A percentile compares a stretch with the other conserved stretches of the same genome.
Evolutionary conservation across 805 yeast species (phyloP).

Genomic region (Cyberlindnera japonica): DNA sequence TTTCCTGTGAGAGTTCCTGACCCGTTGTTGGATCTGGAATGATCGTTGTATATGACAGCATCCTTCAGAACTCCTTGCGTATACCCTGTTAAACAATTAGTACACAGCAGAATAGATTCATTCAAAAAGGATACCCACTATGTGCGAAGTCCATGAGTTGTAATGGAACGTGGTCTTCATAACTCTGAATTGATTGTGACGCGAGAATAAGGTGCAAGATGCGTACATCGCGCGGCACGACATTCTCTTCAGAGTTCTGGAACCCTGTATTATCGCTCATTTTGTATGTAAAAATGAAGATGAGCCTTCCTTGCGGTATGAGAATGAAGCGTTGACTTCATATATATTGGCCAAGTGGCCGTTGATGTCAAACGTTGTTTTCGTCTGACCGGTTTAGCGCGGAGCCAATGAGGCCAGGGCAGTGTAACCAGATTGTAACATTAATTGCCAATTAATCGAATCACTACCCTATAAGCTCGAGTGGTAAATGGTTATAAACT

Average conservation of each 20-base stretch:
- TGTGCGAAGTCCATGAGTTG: conserved; percentile 97
- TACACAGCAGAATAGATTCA: background rate
- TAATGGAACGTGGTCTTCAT: conserved; percentile 93
- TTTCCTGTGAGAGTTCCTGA: conserved; percentile 37
- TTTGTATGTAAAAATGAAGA: background rate
- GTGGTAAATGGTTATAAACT: no score
- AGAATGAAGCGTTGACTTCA: no score
- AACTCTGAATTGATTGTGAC: conserved; percentile 84
- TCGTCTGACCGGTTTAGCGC: no score
- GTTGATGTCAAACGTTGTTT: no score
- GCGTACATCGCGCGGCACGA: conserved; percentile 82
- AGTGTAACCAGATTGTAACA: no score
- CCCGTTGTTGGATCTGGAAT: conserved; percentile 48
- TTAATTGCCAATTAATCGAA: no score
- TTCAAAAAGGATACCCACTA: conserved; percentile 32
- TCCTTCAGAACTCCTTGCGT: conserved; percentile 84
- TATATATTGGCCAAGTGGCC: no score
- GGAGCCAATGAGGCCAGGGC: no score
- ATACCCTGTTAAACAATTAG: conserved; percentile 45
- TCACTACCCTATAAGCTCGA: no score
- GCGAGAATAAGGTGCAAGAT: conserved; percentile 87
- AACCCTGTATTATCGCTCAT: conserved; percentile 7
- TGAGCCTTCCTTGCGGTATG: background rate
- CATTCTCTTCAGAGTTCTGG: conserved; percentile 28
- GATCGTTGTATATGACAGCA: conserved; percentile 85